Evolutionary conservation across 108 stramenopile genomes (phyloP), one percentile per base, ranked within the genome.

Genomic region (Pelagomonas calceolata): DNA sequence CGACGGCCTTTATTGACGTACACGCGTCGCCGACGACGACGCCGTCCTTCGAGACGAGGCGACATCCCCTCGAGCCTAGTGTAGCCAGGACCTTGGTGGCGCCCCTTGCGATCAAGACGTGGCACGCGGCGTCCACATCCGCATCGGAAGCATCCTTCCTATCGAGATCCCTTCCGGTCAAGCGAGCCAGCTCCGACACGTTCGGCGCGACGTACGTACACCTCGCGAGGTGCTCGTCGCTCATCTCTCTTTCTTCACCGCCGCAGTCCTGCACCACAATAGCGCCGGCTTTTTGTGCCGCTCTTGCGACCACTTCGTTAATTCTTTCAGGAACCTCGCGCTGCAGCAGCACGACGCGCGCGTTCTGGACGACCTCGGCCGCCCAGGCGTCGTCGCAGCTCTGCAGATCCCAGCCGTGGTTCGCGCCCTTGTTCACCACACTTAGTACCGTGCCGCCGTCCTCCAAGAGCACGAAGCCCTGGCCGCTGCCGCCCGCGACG

Each of bases 121-220:
- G 64, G 30, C 30, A 30, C 10, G 34, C 33, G 21, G 33, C 66
- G 66, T 26, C 66, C 32, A 66, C 65, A 29, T 17, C 65, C 9
- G 14, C 65, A 29, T 65, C 65, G 65, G 14, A 12, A 32, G 75
- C 66, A 30, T 34, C 32, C 32, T 77, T 68, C 36, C 64, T 63
- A 35, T n/a, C n/a, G n/a, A n/a, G n/a, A n/a, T n/a, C n/a, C n/a
- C n/a, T n/a, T n/a, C 36, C 0, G 33, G 73, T 76, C 15, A 92
- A 71, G 32, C 91, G 80, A n/a, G 76, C 69, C 64, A 89, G 69
- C 72, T 92, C 91, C 39, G 73, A 87, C 69, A 85, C 84, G 80
- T 92, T 92, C 15, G 91, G 91, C 29, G 87, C 77, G 68, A 92
- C 65, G 66, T 81, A 92, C 68, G 89, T 88, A 44, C 85, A 86